phyloP scores from a whole-genome alignment of 768 basidiomycete species.

The Mycena metata region DNA sequence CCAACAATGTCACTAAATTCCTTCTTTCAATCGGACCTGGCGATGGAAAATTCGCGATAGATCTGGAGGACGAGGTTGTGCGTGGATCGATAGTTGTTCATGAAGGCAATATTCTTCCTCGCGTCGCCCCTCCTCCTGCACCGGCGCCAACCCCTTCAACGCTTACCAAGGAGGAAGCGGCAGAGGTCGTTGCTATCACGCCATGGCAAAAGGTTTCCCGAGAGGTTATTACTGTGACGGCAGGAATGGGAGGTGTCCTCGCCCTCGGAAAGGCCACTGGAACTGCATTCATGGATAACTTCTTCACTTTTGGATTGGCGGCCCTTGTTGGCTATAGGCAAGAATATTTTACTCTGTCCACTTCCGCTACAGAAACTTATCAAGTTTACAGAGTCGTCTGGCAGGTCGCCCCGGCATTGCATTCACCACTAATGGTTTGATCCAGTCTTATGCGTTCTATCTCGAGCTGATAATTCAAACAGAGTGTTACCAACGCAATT shows the following conservation, averaged over 20 bases:
- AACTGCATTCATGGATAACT: constrained; percentile 88
- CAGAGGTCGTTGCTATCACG: constrained; percentile 73
- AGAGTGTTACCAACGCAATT: constrained; percentile 38
- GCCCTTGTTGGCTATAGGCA: constrained; percentile 73
- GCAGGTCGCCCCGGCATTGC: constrained; percentile 90
- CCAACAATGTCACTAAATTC: constrained; percentile 93
- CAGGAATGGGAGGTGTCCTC: constrained; percentile 80
- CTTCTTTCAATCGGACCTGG: constrained; percentile 78
- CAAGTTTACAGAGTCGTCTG: constrained; percentile 75
- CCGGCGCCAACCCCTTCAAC: constrained; percentile 63
- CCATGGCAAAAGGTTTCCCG: constrained; percentile 88
- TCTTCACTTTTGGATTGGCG: constrained; percentile 91
- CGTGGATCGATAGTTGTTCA: constrained; percentile 85
- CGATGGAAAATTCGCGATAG: constrained; percentile 71
- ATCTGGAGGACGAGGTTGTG: constrained; percentile 87
- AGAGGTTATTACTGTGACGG: constrained; percentile 81
- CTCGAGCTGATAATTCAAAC: constrained; percentile 5
- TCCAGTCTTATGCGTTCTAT: not conserved
- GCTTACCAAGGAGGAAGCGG: constrained; percentile 55
- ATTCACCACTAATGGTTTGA: constrained; percentile 82
- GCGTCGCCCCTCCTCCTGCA: constrained; percentile 73
- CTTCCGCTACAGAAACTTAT: not conserved
- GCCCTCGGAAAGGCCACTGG: constrained; percentile 86
- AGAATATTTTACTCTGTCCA: not conserved
- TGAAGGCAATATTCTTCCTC: constrained; percentile 75